Percentiles rank a stretch among this genome's conserved stretches.
phyloP scores from a whole-genome alignment of 2,329 filamentous ascomycete species.

The Alternaria sp. region DNA sequence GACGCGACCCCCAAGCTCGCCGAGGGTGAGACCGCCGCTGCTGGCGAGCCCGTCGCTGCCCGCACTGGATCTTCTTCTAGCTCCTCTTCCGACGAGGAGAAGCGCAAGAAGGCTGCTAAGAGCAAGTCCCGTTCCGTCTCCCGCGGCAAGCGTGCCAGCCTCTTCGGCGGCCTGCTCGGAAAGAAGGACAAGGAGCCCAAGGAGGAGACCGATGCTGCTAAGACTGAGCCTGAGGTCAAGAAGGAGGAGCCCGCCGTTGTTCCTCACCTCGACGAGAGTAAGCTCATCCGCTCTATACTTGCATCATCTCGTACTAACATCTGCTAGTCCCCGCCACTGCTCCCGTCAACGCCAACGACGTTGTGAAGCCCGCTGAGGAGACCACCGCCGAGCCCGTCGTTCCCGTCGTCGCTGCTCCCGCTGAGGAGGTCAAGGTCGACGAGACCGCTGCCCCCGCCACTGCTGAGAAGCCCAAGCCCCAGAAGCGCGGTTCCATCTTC shows the following conservation, averaged over 20 bases:
- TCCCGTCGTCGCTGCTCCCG: slow-evolving; percentile 14
- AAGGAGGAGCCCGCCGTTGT: slow-evolving; percentile 37
- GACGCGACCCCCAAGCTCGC: slow-evolving; percentile 52
- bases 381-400: slow-evolving; percentile 56
- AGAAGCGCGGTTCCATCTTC: slow-evolving; percentile 88
- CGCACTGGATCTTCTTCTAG: slow-evolving; percentile 50
- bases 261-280: slow-evolving; percentile 42
- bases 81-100: slow-evolving; percentile 56
- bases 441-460: slow-evolving; percentile 47
- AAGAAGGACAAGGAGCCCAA: slow-evolving; percentile 66
- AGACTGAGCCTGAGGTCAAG: slow-evolving; percentile 43
- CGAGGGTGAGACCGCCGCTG: slow-evolving; percentile 37
- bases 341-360: slow-evolving; percentile 44
- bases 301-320: slow-evolving; percentile 11
- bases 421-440: slow-evolving; percentile 53
- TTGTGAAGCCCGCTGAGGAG: slow-evolving; percentile 35
- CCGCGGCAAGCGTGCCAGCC: slow-evolving; percentile 62
- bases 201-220: slow-evolving; percentile 48
- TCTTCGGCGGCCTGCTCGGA: slow-evolving; percentile 64
- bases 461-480: slow-evolving; percentile 62
- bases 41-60: slow-evolving; percentile 28
- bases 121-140: slow-evolving; percentile 67
- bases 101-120: slow-evolving; percentile 55
- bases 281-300: slow-evolving; percentile 9
- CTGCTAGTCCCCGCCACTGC: slow-evolving; percentile 37